These are phyloP conservation scores for Blastosporella zonata DNA, from an alignment of 1,284 basidiomycete species.

Conservation along the genomic window DNA sequence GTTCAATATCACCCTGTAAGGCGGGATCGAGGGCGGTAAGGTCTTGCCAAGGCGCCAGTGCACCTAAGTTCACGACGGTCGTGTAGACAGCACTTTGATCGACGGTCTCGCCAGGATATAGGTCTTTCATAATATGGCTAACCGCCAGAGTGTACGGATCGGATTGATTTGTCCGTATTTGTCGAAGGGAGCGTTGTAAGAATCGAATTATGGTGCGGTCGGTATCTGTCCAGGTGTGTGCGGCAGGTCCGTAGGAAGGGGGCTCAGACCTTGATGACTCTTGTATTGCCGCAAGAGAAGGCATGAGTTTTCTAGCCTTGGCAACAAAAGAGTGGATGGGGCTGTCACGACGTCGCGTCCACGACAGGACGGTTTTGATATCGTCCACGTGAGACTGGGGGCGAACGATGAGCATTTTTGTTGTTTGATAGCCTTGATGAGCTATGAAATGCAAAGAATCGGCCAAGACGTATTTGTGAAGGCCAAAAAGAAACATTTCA, in stretches of 20 bases:
- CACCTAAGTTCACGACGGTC: constrained; percentile 66
- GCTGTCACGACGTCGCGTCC: constrained; percentile 44
- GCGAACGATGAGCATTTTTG: constrained; percentile 68
- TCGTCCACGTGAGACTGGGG: constrained; percentile 59
- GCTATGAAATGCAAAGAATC: constrained; percentile 64
- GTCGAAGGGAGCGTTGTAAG: constrained; percentile 60
- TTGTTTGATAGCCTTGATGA: constrained; percentile 52
- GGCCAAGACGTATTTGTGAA: constrained; percentile 75
- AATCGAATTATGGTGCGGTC: constrained; percentile 70
- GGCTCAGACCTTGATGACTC: constrained; percentile 34
- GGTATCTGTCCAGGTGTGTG: constrained; percentile 48
- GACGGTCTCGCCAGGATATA: constrained; percentile 41
- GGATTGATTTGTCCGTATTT: constrained; percentile 56
- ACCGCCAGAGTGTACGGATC: constrained; percentile 60
- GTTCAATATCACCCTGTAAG: constrained; percentile 32
- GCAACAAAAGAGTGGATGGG: constrained; percentile 54
- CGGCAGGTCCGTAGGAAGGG: constrained; percentile 28
- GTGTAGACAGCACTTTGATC: constrained; percentile 39
- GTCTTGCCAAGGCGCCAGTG: constrained; percentile 76
- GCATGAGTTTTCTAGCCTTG: constrained; percentile 52
- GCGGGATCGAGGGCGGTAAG: constrained; percentile 36
- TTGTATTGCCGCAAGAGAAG: constrained; percentile 26
- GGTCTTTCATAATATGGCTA: constrained; percentile 60
- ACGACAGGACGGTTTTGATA: constrained; percentile 50
- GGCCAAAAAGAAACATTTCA: constrained; percentile 52